Conservation (phyloP, 2,329 filamentous ascomycete species). For the Neofusicoccum ribis region DNA sequence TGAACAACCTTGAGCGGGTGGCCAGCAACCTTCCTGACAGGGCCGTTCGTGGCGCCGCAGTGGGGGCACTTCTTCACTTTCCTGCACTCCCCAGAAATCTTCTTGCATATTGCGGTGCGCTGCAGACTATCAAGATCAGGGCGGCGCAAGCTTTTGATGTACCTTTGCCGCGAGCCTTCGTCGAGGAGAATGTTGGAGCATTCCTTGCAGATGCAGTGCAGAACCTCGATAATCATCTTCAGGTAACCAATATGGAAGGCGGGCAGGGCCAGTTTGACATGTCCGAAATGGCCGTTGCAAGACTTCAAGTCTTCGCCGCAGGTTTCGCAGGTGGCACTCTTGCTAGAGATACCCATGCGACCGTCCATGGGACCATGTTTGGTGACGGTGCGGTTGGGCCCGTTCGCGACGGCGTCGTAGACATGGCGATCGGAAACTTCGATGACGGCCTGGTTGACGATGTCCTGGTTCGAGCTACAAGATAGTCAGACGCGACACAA, state of each 20-base stretch:
- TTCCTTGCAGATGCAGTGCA: slow-evolving; percentile 94
- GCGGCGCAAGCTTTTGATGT: slow-evolving; percentile 76
- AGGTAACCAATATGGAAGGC: slow-evolving; percentile 96
- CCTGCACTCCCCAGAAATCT: slow-evolving; percentile 83
- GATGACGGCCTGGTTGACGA: slow-evolving; percentile 91
- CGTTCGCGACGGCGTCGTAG: slow-evolving; percentile 76
- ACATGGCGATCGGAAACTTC: slow-evolving; percentile 93
- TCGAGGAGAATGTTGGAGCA: slow-evolving; percentile 82
- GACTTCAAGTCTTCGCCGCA: slow-evolving; percentile 78
- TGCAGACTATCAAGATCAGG: slow-evolving; percentile 85
- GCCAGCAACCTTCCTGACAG: slow-evolving; percentile 82
- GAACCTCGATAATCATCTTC: slow-evolving; percentile 85
- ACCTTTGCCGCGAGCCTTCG: slow-evolving; percentile 74
- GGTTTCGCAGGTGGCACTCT: slow-evolving; percentile 75
- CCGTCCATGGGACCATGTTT: slow-evolving; percentile 84
- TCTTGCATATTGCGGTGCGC: slow-evolving; percentile 80
- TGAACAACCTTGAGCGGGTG: slow-evolving; percentile 89
- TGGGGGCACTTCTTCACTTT: slow-evolving; percentile 82
- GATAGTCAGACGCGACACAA: slow-evolving; percentile 24
- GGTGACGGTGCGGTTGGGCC: slow-evolving; percentile 63
- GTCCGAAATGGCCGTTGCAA: slow-evolving; percentile 94
- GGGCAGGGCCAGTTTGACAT: slow-evolving; percentile 85
- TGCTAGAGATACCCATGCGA: slow-evolving; percentile 86
- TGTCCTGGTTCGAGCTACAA: slow-evolving; percentile 80
- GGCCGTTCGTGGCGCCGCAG: slow-evolving; percentile 81